Percentiles rank a stretch among this genome's conserved stretches.
phyloP scores from a whole-genome alignment of 2,329 filamentous ascomycete genomes.

The Claviceps pazoutovae region DNA sequence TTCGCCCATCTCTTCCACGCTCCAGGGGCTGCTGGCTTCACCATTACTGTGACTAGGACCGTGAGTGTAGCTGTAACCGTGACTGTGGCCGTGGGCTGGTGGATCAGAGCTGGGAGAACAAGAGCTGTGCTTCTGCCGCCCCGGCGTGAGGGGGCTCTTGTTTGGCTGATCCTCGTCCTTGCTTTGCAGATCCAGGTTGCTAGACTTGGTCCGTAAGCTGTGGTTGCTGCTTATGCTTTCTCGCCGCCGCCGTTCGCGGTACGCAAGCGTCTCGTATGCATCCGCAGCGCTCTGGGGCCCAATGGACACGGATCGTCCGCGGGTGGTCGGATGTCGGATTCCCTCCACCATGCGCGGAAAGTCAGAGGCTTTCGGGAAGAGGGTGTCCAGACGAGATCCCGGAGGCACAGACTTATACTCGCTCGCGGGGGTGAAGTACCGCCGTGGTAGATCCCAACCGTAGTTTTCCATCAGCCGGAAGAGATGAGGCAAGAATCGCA shows the following conservation, averaged over 20 bases:
- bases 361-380: conserved; percentile 80
- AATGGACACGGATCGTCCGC: conserved; percentile 72
- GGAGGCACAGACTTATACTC: conserved; percentile 73
- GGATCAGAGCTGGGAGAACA: conserved; percentile 50
- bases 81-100: conserved; percentile 22
- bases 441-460: conserved; percentile 67
- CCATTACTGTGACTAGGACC: conserved; percentile 56
- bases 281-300: conserved; percentile 94
- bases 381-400: conserved; percentile 61
- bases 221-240: conserved; percentile 41
- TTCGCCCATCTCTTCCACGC: conserved; percentile 1
- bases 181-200: conserved; percentile 26
- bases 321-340: conserved; percentile 56
- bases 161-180: conserved; percentile 25
- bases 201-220: conserved; percentile 30
- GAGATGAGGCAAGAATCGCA: conserved; percentile 66
- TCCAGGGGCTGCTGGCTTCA: conserved; percentile 31
- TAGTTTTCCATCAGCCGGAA: conserved; percentile 74
- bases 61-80: no score
- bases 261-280: conserved; percentile 88
- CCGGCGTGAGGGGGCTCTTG: conserved; percentile 28
- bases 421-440: conserved; percentile 82
- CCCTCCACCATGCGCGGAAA: conserved; percentile 70
- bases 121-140: conserved; percentile 28
- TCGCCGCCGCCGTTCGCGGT: conserved; percentile 52